Conservation (phyloP, 2,329 filamentous ascomycete genomes). For the Zasmidium citrigriseum region DNA sequence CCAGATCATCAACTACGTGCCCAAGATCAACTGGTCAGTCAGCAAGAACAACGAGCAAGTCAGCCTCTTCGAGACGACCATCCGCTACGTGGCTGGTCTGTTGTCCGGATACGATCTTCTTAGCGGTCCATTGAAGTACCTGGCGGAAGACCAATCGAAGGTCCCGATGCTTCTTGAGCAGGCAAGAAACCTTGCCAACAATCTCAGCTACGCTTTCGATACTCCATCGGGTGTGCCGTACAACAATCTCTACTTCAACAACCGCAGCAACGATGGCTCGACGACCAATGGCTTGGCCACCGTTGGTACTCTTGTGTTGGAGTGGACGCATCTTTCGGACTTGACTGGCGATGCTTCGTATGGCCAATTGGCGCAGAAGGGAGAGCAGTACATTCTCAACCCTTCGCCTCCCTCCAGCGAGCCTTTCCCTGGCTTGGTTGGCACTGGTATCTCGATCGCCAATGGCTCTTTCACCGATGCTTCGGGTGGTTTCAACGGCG, state of each 20-base stretch:
- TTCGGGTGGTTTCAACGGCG: slow-evolving; percentile 73
- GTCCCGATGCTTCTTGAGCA: slow-evolving; percentile 66
- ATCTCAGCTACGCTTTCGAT: slow-evolving; percentile 75
- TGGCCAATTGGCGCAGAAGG: slow-evolving; percentile 65
- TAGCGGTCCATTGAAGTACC: slow-evolving; percentile 58
- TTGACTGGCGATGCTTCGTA: slow-evolving; percentile 69
- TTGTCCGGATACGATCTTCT: slow-evolving; percentile 76
- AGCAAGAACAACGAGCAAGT: slow-evolving; percentile 66
- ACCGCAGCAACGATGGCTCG: slow-evolving; percentile 48
- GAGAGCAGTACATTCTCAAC: slow-evolving; percentile 67
- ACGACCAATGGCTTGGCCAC: slow-evolving; percentile 72
- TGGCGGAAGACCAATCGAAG: slow-evolving; percentile 34
- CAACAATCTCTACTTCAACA: slow-evolving; percentile 64
- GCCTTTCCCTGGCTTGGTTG: slow-evolving; percentile 76
- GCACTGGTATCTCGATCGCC: slow-evolving; percentile 64
- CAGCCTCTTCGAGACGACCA: slow-evolving; percentile 87
- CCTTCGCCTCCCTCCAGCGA: slow-evolving; percentile 64
- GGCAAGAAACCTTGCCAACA: slow-evolving; percentile 68
- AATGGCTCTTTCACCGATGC: slow-evolving; percentile 69
- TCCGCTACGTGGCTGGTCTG: slow-evolving; percentile 81
- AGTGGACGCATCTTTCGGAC: slow-evolving; percentile 81
- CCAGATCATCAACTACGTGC: slow-evolving; percentile 70
- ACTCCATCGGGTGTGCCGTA: slow-evolving; percentile 74
- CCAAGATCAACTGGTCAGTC: slow-evolving; percentile 71
- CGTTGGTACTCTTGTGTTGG: slow-evolving; percentile 75